These are phyloP conservation scores for Zymoseptoria crescenta DNA, from an alignment of 2,329 filamentous ascomycete species.

Conservation along the genomic window DNA sequence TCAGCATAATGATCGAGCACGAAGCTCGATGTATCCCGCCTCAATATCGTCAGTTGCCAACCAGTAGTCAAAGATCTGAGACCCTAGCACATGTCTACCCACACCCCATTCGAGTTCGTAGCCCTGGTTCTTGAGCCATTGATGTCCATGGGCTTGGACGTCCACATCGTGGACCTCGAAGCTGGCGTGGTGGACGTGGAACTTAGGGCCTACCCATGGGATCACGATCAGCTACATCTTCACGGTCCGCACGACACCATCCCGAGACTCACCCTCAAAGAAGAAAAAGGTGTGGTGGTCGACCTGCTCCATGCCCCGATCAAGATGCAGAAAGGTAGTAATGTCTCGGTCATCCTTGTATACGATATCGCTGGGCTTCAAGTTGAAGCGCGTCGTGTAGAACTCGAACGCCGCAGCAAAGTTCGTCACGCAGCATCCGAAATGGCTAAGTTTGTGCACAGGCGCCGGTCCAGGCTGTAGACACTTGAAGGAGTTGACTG, in stretches of 20 bases:
- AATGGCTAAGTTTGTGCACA: conserved; percentile 40
- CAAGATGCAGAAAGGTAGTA: conserved; percentile 45
- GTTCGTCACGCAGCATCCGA: conserved; percentile 31
- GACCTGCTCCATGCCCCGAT: conserved; percentile 41
- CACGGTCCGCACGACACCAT: too few species aligned
- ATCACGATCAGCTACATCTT: too few species aligned
- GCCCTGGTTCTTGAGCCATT: conserved; percentile 40
- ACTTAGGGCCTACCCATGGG: too few species aligned
- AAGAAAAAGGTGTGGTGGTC: conserved; percentile 54
- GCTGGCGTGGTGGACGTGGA: conserved; percentile 59
- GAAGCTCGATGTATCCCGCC: conserved; percentile 9
- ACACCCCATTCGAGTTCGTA: conserved; percentile 61
- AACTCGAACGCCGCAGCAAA: conserved; percentile 24
- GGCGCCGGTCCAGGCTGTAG: conserved; percentile 37
- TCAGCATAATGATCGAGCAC: conserved; percentile 50
- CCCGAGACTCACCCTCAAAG: too few species aligned
- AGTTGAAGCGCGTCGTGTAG: conserved; percentile 42
- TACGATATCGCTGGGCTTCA: conserved; percentile 40
- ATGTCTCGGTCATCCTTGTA: conserved; percentile 6
- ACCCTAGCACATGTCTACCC: conserved; percentile 38
- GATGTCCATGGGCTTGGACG: conserved; percentile 60
- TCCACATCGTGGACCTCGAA: conserved; percentile 69
- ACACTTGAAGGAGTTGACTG: conserved; percentile 25
- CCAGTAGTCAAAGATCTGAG: conserved; percentile 57
- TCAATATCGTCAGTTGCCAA: too few species aligned